Conservation (phyloP, 768 basidiomycete species). For the Gloeopeniophorella convolvens region DNA sequence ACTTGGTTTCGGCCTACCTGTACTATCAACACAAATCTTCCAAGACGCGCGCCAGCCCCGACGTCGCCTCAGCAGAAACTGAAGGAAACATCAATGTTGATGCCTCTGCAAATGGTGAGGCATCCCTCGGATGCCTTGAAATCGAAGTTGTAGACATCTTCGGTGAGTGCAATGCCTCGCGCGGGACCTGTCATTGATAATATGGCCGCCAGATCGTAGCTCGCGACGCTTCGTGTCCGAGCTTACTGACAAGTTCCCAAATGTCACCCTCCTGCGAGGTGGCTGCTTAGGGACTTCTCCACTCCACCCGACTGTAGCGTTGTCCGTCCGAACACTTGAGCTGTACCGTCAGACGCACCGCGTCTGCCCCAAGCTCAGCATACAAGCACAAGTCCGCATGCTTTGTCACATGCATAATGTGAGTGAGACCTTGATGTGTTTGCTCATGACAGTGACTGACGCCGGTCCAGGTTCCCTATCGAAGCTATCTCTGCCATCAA, state of each 20-base stretch:
- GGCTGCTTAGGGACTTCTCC: not conserved
- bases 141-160: not conserved
- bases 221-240: no score
- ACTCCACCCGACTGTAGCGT: constrained; percentile 9
- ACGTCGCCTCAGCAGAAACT: not conserved
- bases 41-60: no score
- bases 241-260: not conserved
- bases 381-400: constrained; percentile 19
- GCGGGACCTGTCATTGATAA: no score
- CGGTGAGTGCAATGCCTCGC: no score
- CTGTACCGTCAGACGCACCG: constrained; percentile 25
- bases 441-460: not conserved
- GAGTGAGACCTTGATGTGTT: not conserved
- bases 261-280: not conserved
- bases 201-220: no score
- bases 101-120: not conserved
- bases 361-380: constrained; percentile 24
- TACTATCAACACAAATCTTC: no score
- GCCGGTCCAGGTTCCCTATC: not conserved
- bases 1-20: no score
- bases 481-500: not conserved
- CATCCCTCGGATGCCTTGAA: not conserved
- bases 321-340: constrained; percentile 21
- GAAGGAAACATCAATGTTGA: not conserved
- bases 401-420: constrained; percentile 23